Conservation (phyloP, 768 basidiomycete genomes). For the Tulasnella sp. region DNA sequence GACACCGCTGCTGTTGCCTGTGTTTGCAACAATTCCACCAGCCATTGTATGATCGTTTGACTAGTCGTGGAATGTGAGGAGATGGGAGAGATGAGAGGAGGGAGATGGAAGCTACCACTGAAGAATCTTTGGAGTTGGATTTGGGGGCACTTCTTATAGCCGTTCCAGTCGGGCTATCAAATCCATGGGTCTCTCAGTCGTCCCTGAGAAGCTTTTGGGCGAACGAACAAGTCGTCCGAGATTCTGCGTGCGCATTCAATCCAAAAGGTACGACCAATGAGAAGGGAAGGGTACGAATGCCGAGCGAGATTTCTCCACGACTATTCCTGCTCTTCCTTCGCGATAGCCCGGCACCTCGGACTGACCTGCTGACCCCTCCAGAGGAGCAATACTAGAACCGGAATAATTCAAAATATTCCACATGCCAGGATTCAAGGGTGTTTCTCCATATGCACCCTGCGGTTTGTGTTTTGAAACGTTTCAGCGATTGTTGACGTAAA, state of each 20-base stretch:
- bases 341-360: conserved; percentile 9
- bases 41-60: conserved; percentile 17
- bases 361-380: background rate
- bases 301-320: too few species aligned
- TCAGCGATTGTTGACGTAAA: too few species aligned
- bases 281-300: too few species aligned
- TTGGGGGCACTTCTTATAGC: background rate
- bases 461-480: too few species aligned
- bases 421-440: too few species aligned
- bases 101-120: background rate
- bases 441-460: too few species aligned
- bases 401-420: too few species aligned
- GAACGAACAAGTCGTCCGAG: background rate
- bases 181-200: background rate
- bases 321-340: conserved; percentile 3
- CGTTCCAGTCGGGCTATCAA: too few species aligned
- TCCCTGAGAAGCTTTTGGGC: background rate
- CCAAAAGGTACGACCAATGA: too few species aligned
- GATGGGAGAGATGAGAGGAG: background rate
- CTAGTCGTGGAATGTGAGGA: background rate
- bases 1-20: conserved; percentile 27
- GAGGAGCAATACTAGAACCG: background rate
- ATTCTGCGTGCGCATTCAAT: too few species aligned
- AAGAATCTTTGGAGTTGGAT: conserved; percentile 1
- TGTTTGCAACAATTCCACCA: conserved; percentile 23